These are phyloP conservation scores for Lasiosphaeriaceae sp. DNA, from an alignment of 495 filamentous ascomycete genomes.

Conservation along the genomic window DNA sequence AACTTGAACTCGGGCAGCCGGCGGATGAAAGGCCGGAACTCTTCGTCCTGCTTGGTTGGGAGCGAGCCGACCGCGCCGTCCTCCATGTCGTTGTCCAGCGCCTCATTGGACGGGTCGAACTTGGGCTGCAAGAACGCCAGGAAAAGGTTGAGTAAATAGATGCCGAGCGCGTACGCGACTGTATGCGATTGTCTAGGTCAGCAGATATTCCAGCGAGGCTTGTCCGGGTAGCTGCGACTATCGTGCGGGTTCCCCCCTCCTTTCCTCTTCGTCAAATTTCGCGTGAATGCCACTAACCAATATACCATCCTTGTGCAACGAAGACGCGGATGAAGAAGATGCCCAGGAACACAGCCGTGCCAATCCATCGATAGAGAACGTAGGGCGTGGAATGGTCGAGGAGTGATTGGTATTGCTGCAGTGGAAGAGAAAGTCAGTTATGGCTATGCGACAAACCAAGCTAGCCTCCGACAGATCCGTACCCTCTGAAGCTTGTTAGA, in stretches of 20 bases:
- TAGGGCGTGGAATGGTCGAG: slow-evolving; percentile 90
- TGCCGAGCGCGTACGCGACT: slow-evolving; percentile 97
- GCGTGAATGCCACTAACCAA: slow-evolving; percentile 60
- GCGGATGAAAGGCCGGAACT: slow-evolving; percentile 95
- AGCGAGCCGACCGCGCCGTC: slow-evolving; percentile 76
- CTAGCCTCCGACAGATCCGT: slow-evolving; percentile 7
- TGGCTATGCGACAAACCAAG: not conserved
- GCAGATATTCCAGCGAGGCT: not conserved
- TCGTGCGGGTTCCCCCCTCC: not conserved
- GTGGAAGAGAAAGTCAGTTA: slow-evolving; percentile 4
- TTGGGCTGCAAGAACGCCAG: slow-evolving; percentile 97
- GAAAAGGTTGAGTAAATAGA: slow-evolving; percentile 99
- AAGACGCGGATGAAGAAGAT: slow-evolving; percentile 87
- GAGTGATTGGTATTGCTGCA: slow-evolving; percentile 87
- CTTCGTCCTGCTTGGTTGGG: slow-evolving; percentile 91
- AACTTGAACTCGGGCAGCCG: slow-evolving; percentile 99
- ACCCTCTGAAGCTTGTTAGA: slow-evolving; percentile 40
- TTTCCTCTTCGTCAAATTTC: not conserved
- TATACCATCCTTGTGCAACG: slow-evolving; percentile 95
- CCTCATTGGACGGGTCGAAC: slow-evolving; percentile 95
- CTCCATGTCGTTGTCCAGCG: slow-evolving; percentile 88
- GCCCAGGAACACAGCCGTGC: slow-evolving; percentile 67
- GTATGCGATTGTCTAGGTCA: slow-evolving; percentile 14
- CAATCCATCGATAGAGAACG: slow-evolving; percentile 81
- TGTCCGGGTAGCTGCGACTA: not conserved